Base-by-base conservation (phyloP, 2,329 filamentous ascomycete species). In the Talaromyces sp. region DNA sequence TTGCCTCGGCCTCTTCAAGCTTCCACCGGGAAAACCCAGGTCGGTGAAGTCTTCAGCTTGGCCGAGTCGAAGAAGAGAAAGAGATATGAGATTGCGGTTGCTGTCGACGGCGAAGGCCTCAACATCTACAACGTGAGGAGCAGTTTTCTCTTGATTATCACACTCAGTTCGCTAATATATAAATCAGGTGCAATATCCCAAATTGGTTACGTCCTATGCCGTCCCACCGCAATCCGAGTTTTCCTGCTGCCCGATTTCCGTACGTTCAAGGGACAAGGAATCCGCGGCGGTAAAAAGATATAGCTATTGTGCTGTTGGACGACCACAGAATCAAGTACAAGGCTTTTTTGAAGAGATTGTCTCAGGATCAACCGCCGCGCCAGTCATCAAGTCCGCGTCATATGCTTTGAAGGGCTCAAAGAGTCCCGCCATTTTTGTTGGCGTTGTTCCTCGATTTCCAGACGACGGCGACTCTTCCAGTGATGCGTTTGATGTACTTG, bases 41-140 rank as follows among this genome's bases (percentile, higher is more conserved):
- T 79, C 66, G 74, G 75, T 39, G 76, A 79, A 65, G 84, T 87
- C 50, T 81, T 80, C 72, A 81, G 83, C 67, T 72, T 86, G 61
- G 78, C 78, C 63, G 80, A 81, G 59, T 79, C 81, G 46, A 84
- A 81, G 73, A 87, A 85, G 75, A 81, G 84, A 71, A 87, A 87
- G 76, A 78, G 86, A 71, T 82, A 85, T 68, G 86, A 88, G 69
- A 78, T 88, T 58, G 84, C 79, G 35, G 80, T 85, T 21, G 84
- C 80, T 1, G 77, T 87, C 14, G 84, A 88, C 70, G 84, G 85
- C 42, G 84, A 88, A 70, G 82, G 83, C 33, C 75, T 88, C 57
- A 86, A 83, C 66, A 82, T 88, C 39, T 87, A 87, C 75, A 85
- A 86, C 74, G 85, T 87, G 77, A 55, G 73, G 44, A n/a, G 8